Evolutionary conservation across 2,329 filamentous ascomycete species (phyloP), one percentile per base, ranked within the genome.

Genomic region (Sporothrix schenckii): DNA sequence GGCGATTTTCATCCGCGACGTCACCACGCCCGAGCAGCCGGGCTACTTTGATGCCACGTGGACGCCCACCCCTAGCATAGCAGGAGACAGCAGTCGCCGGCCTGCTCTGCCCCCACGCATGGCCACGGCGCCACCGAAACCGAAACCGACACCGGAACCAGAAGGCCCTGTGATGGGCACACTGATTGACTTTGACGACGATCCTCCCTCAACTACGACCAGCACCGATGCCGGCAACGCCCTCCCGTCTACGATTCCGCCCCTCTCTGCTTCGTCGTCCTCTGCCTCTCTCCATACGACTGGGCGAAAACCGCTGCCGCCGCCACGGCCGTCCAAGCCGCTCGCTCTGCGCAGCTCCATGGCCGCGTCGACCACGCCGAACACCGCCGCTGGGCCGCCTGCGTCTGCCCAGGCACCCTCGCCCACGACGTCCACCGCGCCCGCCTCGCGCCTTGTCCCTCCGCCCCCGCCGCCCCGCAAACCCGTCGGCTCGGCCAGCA

Each of bases 1-100:
- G 41, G 95, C 89, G 0, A 88, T 99, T 7, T 98, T 98, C 79
- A 98, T 99, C 74, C 88, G 96, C 69, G 95, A 99, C 79, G 92
- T 99, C 27, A 99, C 95, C 0, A 97, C 93, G 0, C 87, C 91
- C 0, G 86, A 91, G 50, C 84, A 83, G 61, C 84, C 88, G 14
- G 88, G 87, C 0, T 98, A 95, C 78, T 97, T 97, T 76, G 92
- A 97, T 27, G 41, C 58, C 74, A 85, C 88, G 1, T 78, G 34
- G 49, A 69, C 39, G 10, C 30, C 60, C 16, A 44, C 27, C 3
- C 14, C 41, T 1, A 16, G 4, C 41, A 16, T 16, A 13, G 11
- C 41, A 13, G 14, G 41, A 14, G 41, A 13, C 3, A 13, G 11
- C 41, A 44, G 41, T 16, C 66, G 63, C 14, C 71, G 69, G 2